Evolutionary conservation across 768 basidiomycete genomes (phyloP).

Genomic region (Pulveroboletus sp.): DNA sequence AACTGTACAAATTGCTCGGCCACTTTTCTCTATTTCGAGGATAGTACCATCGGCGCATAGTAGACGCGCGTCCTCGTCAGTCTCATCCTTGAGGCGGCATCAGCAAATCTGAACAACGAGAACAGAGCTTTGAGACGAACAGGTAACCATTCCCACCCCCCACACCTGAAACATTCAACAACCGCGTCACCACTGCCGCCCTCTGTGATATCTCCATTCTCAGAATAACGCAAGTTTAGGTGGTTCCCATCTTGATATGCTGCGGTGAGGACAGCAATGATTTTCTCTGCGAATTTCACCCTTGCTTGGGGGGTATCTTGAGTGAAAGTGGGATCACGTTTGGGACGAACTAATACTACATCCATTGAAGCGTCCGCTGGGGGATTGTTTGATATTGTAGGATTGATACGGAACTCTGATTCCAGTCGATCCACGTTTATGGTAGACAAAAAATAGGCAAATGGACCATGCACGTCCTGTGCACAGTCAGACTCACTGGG

Average conservation of each 20-base stretch:
- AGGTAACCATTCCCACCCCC: slow-evolving; percentile 86
- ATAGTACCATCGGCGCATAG: slow-evolving; percentile 82
- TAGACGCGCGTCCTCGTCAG: slow-evolving; percentile 62
- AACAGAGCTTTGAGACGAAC: slow-evolving; percentile 44
- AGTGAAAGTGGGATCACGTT: slow-evolving; percentile 49
- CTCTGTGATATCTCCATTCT: slow-evolving; percentile 38
- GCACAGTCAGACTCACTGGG: slow-evolving; percentile 32
- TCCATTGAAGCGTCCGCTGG: slow-evolving; percentile 57
- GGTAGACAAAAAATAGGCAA: slow-evolving; percentile 81
- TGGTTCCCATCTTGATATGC: slow-evolving; percentile 83
- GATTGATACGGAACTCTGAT: slow-evolving; percentile 73
- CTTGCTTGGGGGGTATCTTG: slow-evolving; percentile 44
- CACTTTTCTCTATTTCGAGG: slow-evolving; percentile 56
- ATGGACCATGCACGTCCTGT: slow-evolving; percentile 69
- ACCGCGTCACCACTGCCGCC: slow-evolving; percentile 51
- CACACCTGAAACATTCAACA: slow-evolving; percentile 77
- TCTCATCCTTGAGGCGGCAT: slow-evolving; percentile 45
- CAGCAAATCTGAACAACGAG: slow-evolving; percentile 2
- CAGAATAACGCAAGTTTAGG: slow-evolving; percentile 54
- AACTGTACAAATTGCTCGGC: slow-evolving; percentile 51
- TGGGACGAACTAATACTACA: slow-evolving; percentile 72
- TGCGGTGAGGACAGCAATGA: slow-evolving; percentile 51
- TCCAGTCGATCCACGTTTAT: slow-evolving; percentile 87
- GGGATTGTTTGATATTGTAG: slow-evolving; percentile 50
- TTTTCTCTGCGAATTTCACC: slow-evolving; percentile 49